Percentiles rank a stretch among this genome's conserved stretches.
These are phyloP conservation scores for Cunninghamia lanceolata DNA, from an alignment of 75 land plant genomes.

Conservation along the genomic window DNA sequence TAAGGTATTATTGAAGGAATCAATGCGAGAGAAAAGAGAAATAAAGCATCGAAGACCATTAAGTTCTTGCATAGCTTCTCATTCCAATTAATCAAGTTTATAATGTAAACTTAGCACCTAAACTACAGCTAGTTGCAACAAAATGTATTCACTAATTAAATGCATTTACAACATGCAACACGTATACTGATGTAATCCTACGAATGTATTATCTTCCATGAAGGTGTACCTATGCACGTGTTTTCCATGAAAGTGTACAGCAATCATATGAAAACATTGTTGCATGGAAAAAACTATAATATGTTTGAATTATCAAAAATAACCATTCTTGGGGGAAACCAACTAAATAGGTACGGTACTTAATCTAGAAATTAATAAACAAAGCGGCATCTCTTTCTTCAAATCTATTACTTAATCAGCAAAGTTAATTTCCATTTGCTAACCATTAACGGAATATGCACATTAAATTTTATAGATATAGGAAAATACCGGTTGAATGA, in stretches of 20 bases:
- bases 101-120: background rate
- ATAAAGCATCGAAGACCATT: background rate
- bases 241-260: background rate
- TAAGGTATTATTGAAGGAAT: background rate
- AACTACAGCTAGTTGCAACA: background rate
- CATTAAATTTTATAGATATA: background rate
- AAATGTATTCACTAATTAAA: background rate
- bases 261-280: background rate
- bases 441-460: background rate
- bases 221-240: background rate
- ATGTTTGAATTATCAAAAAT: background rate
- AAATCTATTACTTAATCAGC: background rate
- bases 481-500: background rate
- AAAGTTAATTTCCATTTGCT: background rate
- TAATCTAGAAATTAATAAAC: background rate
- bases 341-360: background rate
- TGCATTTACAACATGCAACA: background rate
- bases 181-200: background rate
- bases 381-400: background rate
- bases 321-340: background rate
- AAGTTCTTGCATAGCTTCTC: background rate
- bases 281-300: background rate
- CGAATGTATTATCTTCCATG: background rate
- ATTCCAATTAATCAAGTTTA: background rate
- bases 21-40: background rate